Percentiles rank a stretch among this genome's conserved stretches.
Evolutionary conservation across 1,284 basidiomycete genomes (phyloP).

Genomic region (Cryptococcus wingfieldii): DNA sequence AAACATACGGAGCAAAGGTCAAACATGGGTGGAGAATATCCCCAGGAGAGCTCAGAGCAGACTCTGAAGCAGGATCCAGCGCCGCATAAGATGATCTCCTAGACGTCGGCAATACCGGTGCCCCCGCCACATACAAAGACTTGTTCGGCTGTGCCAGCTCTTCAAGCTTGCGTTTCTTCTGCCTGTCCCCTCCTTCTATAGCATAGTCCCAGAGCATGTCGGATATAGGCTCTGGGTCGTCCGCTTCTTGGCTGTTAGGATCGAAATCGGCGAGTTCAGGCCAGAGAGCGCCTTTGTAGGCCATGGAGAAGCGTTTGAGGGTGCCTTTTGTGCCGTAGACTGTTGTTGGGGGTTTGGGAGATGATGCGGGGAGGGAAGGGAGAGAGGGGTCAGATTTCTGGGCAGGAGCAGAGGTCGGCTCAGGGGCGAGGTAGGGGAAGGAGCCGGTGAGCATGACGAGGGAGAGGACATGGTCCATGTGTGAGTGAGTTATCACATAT

Average conservation of each 20-base stretch:
- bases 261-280: conserved; percentile 40
- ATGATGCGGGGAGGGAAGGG: conserved; percentile 9
- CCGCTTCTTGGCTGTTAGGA: no score
- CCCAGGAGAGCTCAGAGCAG: not conserved
- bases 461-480: conserved; percentile 44
- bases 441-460: conserved; percentile 47
- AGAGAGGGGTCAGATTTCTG: conserved; percentile 1
- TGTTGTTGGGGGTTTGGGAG: conserved; percentile 8
- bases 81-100: no score
- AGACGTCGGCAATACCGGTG: no score
- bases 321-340: conserved; percentile 39
- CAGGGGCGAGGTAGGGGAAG: conserved; percentile 23
- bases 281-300: conserved; percentile 45
- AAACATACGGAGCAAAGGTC: conserved; percentile 5
- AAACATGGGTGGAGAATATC: not conserved
- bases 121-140: not conserved
- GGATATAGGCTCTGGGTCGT: no score
- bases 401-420: conserved; percentile 5
- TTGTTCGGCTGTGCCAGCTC: not conserved
- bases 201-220: conserved; percentile 26
- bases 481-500: conserved; percentile 48
- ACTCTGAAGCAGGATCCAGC: no score
- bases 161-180: conserved; percentile 1
- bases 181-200: conserved; percentile 7
- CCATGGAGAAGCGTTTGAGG: conserved; percentile 34